phyloP scores from a whole-genome alignment of 306 rosid species.

The Sindora glabra region DNA sequence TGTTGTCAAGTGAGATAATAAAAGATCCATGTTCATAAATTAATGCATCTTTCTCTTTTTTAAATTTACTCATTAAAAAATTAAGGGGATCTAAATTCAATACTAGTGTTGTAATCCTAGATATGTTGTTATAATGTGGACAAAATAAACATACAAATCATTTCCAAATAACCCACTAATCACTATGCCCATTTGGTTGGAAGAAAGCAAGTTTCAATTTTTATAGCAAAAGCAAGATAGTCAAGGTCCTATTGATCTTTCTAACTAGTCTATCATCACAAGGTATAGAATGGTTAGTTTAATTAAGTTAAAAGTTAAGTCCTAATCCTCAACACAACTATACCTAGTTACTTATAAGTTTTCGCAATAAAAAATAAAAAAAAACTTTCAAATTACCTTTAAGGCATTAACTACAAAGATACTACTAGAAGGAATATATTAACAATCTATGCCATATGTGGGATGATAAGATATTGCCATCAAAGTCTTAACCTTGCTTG shows the following conservation, averaged over 20 bases:
- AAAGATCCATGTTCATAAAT: no score
- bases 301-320: constrained; percentile 12
- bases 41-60: no score
- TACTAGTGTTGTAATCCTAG: constrained; percentile 2
- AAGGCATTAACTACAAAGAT: no score
- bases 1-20: no score
- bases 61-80: no score
- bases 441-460: background rate
- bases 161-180: constrained; percentile 21
- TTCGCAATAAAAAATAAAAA: no score
- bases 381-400: no score
- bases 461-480: background rate
- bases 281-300: background rate
- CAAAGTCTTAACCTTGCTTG: background rate
- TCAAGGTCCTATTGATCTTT: constrained; percentile 12
- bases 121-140: constrained; percentile 2
- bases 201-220: background rate
- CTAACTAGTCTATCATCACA: constrained; percentile 4
- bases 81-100: no score
- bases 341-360: no score
- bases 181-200: constrained; percentile 18
- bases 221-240: constrained; percentile 9
- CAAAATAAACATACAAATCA: constrained; percentile 6
- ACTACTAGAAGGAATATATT: background rate
- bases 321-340: no score